Evolutionary conservation across 192 early-diverging fungal species (phyloP).

Genomic region (Umbelopsis isabellina): DNA sequence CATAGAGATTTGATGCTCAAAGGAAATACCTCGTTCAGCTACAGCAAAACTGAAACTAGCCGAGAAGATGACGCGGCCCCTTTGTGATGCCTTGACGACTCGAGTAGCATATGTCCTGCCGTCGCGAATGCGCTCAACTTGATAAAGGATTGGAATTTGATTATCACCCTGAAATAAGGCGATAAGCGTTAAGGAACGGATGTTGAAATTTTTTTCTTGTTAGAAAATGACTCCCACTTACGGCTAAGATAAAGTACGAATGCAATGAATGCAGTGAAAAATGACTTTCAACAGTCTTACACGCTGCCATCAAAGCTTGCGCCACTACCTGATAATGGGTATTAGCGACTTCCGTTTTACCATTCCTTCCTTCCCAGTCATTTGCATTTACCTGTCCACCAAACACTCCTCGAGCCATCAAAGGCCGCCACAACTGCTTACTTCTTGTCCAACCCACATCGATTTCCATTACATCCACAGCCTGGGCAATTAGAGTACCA

Average conservation of each 20-base stretch:
- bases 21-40: background rate
- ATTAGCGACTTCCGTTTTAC: background rate
- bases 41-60: slow-evolving; percentile 70
- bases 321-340: slow-evolving; percentile 37
- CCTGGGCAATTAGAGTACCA: slow-evolving; percentile 35
- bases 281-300: slow-evolving; percentile 64
- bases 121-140: slow-evolving; percentile 72
- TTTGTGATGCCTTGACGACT: slow-evolving; percentile 75
- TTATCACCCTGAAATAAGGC: slow-evolving; percentile 54
- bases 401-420: slow-evolving; percentile 85
- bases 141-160: slow-evolving; percentile 77
- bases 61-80: slow-evolving; percentile 77
- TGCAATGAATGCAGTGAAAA: slow-evolving; percentile 12
- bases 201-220: too few relatives aligned
- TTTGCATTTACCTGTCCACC: slow-evolving; percentile 59
- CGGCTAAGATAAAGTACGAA: slow-evolving; percentile 45
- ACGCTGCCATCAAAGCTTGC: slow-evolving; percentile 77
- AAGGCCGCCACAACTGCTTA: slow-evolving; percentile 81
- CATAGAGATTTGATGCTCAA: slow-evolving; percentile 19
- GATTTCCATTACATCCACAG: slow-evolving; percentile 61
- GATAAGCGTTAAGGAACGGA: background rate
- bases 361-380: background rate
- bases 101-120: slow-evolving; percentile 60
- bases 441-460: slow-evolving; percentile 74
- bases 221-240: slow-evolving; percentile 8